A percentile compares a stretch with the other conserved stretches of the same genome.
Evolutionary conservation across 345 rosid species (phyloP).

Genomic region (Eucalyptus virginea): DNA sequence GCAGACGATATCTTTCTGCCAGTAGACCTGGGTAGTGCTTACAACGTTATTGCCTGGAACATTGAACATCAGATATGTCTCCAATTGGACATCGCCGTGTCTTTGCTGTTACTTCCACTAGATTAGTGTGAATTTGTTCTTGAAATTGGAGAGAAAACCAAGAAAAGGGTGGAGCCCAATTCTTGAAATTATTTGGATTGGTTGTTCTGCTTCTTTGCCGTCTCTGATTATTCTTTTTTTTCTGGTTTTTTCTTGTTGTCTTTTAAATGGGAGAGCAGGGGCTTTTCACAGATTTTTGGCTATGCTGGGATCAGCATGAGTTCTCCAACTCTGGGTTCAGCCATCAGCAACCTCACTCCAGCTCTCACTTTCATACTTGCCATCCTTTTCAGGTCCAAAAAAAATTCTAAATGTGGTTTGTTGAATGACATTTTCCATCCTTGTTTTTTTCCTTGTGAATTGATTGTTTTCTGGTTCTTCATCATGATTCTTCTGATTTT

Average conservation of each 20-base stretch:
- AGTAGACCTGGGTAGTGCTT: neutral
- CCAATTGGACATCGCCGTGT: neutral
- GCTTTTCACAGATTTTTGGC: neutral
- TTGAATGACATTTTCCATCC: neutral
- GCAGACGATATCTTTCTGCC: neutral
- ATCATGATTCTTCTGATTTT: neutral
- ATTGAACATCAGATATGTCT: neutral
- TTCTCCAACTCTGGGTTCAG: constrained; percentile 1
- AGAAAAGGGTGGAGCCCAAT: neutral
- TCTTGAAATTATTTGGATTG: neutral
- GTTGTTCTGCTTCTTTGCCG: neutral
- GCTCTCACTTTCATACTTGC: neutral
- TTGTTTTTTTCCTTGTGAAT: neutral
- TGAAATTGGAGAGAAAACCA: neutral
- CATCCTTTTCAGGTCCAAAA: neutral
- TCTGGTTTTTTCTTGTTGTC: neutral
- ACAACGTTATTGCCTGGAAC: neutral
- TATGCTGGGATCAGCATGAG: neutral
- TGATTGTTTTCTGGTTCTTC: neutral
- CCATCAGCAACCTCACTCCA: neutral
- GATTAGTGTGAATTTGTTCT: neutral
- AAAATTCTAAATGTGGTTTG: neutral
- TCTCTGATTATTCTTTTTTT: neutral
- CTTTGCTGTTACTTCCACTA: neutral
- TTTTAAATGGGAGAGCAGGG: neutral